A percentile compares a stretch with the other conserved stretches of the same genome.
phyloP scores from a whole-genome alignment of 2,329 filamentous ascomycete genomes.

The Cladobotryum mycophilum region DNA sequence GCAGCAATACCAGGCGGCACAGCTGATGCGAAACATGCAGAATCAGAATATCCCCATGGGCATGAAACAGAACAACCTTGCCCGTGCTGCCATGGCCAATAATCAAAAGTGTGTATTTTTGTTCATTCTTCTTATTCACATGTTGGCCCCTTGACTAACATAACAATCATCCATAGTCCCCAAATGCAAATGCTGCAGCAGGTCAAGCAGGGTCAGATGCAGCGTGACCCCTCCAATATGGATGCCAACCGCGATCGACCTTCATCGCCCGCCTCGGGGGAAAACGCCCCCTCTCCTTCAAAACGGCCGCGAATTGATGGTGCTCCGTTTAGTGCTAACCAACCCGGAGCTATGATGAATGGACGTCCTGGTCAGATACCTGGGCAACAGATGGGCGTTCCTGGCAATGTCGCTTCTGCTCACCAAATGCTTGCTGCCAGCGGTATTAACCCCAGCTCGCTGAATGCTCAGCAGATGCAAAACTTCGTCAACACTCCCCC shows the following conservation, averaged over 20 bases:
- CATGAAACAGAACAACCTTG: constrained; percentile 56
- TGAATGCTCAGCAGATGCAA: constrained; percentile 73
- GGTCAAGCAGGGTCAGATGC: constrained; percentile 75
- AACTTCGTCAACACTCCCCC: constrained; percentile 49
- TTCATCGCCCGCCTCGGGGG: constrained; percentile 73
- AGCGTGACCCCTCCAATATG: constrained; percentile 79
- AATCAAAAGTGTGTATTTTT: constrained; percentile 58
- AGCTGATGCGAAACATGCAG: constrained; percentile 62
- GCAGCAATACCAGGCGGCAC: constrained; percentile 51
- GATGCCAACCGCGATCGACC: constrained; percentile 77
- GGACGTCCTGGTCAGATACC: constrained; percentile 67
- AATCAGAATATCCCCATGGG: constrained; percentile 55
- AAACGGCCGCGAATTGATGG: constrained; percentile 79
- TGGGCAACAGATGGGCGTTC: constrained; percentile 58
- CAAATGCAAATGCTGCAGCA: constrained; percentile 67
- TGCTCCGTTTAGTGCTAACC: constrained; percentile 65
- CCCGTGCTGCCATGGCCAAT: constrained; percentile 72
- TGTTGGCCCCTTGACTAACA: constrained; percentile 24
- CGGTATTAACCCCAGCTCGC: constrained; percentile 67
- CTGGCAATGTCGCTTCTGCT: constrained; percentile 42
- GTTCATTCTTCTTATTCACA: constrained; percentile 33
- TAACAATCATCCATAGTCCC: constrained; percentile 38
- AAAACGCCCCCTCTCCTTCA: constrained; percentile 86
- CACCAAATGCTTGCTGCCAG: constrained; percentile 59
- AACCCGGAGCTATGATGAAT: constrained; percentile 61